Evolutionary conservation across 768 basidiomycete species (phyloP), one percentile per base, ranked within the genome.

Genomic region (Cubamyces lactineus): DNA sequence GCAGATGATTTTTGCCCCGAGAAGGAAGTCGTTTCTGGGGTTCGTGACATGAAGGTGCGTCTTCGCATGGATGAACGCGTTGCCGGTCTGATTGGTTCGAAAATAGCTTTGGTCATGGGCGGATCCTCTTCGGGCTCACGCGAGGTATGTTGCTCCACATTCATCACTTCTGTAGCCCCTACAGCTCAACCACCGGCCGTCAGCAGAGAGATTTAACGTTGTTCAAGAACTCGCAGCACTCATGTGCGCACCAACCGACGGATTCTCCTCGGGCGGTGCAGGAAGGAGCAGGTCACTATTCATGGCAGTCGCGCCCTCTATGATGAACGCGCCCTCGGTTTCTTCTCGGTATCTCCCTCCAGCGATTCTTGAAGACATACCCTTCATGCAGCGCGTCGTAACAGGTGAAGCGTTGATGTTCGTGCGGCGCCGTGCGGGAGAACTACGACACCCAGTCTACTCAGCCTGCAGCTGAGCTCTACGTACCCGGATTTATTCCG

Each of bases 401-500:
- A 23, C 19, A 26, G 17, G 17, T 30, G 9, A 23, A 2, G 41
- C 53, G 13, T n/a, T 16, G 5, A 45, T n/a, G 28, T 47, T 21
- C 16, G 6, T 28, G 19, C 40, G 5, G 45, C 28, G n/a, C 4
- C 23, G 52, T 23, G 8, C 61, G 61, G 61, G 41, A 57, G 54
- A 62, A 57, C 55, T 34, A n/a, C 19, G 2, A 16, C 2, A 1
- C 28, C 21, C 39, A 21, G 16, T 50, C 28, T 30, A 28, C 41
- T 5, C 54, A n/a, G 4, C 49, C 16, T 13, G 19, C 49, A 48
- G 24, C 41, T 47, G 42, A 40, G 30, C 43, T 28, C 19, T 21
- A 30, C 34, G 23, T 3, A 8, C 17, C 62, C 62, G 62, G 56
- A 53, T 34, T 51, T 63, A 47, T 26, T 63, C 62, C 62, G 56